These are phyloP conservation scores for Fagopyrum homotropicum DNA, from an alignment of 148 eudicot species.

Conservation along the genomic window DNA sequence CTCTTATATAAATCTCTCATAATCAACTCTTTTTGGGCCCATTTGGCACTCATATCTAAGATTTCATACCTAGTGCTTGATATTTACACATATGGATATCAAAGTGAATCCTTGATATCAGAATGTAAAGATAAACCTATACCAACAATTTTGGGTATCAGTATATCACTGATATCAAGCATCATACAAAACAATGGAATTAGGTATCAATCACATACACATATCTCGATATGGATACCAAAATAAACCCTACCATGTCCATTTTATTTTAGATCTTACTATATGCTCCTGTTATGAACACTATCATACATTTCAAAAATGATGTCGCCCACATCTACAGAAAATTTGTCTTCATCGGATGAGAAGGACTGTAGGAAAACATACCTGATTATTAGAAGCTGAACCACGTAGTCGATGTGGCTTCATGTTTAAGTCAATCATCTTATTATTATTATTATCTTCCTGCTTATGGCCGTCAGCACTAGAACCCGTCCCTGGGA, in stretches of 20 bases:
- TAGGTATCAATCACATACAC: too few relatives aligned
- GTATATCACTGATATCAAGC: too few relatives aligned
- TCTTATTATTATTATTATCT: constrained; percentile 32
- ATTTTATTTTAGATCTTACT: not conserved
- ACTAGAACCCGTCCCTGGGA: constrained; percentile 28
- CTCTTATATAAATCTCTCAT: too few relatives aligned
- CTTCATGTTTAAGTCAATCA: constrained; percentile 77
- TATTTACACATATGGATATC: too few relatives aligned
- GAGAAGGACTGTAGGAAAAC: not conserved
- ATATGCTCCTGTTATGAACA: not conserved
- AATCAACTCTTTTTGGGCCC: too few relatives aligned
- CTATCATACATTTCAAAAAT: not conserved
- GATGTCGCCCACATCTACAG: not conserved
- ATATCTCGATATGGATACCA: too few relatives aligned
- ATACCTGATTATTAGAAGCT: constrained; percentile 55
- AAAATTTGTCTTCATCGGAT: not conserved
- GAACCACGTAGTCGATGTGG: constrained; percentile 57
- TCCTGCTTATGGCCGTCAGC: constrained; percentile 29
- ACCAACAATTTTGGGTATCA: not conserved
- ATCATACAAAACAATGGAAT: too few relatives aligned
- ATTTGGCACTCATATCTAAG: too few relatives aligned
- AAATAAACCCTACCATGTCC: not conserved
- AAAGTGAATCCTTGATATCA: too few relatives aligned
- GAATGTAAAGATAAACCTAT: not conserved
- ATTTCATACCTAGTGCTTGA: too few relatives aligned